Evolutionary conservation across 2,329 filamentous ascomycete species (phyloP).

Genomic region (Lecanicillium sp.): DNA sequence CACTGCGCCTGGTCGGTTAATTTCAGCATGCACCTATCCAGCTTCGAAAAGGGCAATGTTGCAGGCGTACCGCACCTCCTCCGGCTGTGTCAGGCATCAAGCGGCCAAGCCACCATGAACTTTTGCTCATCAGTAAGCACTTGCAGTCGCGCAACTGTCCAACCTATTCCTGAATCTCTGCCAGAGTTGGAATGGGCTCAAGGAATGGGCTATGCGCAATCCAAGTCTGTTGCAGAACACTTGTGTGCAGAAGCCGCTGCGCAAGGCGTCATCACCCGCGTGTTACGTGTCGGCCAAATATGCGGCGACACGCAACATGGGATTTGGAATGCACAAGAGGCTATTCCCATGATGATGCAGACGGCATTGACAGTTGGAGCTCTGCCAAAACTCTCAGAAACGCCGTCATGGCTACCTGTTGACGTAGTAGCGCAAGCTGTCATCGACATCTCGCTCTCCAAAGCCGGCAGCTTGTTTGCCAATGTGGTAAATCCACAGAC

Average conservation of each 20-base stretch:
- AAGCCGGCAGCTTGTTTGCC: slow-evolving; percentile 24
- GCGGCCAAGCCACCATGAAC: slow-evolving; percentile 27
- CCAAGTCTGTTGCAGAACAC: slow-evolving; percentile 29
- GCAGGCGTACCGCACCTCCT: slow-evolving; percentile 36
- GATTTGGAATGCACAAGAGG: slow-evolving; percentile 41
- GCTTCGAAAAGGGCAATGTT: slow-evolving; percentile 40
- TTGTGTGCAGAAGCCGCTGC: slow-evolving; percentile 27
- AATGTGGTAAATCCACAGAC: slow-evolving; percentile 39
- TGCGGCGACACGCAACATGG: slow-evolving; percentile 36
- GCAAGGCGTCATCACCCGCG: slow-evolving; percentile 22
- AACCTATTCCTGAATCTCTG: slow-evolving; percentile 25
- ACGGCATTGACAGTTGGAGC: slow-evolving; percentile 33
- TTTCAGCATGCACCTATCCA: slow-evolving; percentile 43
- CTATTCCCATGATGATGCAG: slow-evolving; percentile 43
- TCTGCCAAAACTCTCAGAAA: slow-evolving; percentile 37
- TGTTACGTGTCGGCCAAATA: slow-evolving; percentile 41
- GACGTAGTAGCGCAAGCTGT: slow-evolving; percentile 31
- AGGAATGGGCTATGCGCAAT: slow-evolving; percentile 33
- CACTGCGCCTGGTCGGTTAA: slow-evolving; percentile 49
- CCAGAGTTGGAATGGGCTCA: slow-evolving; percentile 29
- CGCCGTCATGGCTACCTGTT: slow-evolving; percentile 33
- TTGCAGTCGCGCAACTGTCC: slow-evolving; percentile 24
- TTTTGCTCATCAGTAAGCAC: slow-evolving; percentile 44
- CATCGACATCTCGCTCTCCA: slow-evolving; percentile 26
- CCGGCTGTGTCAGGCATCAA: slow-evolving; percentile 22